Evolutionary conservation across 768 basidiomycete genomes (phyloP), one percentile per base, ranked within the genome.

Genomic region (Kwoniella sp.): DNA sequence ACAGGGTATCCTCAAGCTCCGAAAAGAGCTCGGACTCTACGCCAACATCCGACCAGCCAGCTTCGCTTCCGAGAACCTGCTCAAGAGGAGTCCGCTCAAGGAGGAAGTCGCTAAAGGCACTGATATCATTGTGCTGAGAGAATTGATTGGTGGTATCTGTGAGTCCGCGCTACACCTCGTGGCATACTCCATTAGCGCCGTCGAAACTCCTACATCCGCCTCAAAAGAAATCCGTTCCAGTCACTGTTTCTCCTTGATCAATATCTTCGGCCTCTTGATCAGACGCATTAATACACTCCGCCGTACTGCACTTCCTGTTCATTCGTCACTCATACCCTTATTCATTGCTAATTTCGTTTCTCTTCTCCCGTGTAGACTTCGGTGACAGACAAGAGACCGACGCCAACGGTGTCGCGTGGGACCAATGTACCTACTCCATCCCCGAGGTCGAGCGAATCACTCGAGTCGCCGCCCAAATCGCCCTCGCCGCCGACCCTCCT

Each of bases 1-100:
- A 81, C 87, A 87, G 66, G 96, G 96, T 60, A 86, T 99, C 12
- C 87, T 99, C 29, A 79, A 83, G 7, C 86, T 99, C 58, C 89
- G 96, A 71, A 98, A 99, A 82, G 87, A 86, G 29, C 88, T 98
- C 59, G 95, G 93, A 23, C 86, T 98, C 54, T 98, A 94, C 82
- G 95, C 93, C 79, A 99, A 99, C 83, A 96, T 99, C 81, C 91
- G 96, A 30, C 96, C 96, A 13, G 92, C 93, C 12, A 91, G 90
- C 77, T 93, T 99, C 73, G 93, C 92, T 0, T 93, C 92, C 8
- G 91, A 97, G 54, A 89, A 91, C 25, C 86, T 99, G 54, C 82
- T 99, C 61, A 83, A 86, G 52, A 86, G 91, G 83, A 91, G 92
- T 23, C 96, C 96, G n/a, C 84, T 99, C 58, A 91, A 90, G 77